These are phyloP conservation scores for Lipomyces orientalis DNA, from an alignment of 805 yeast species.

Conservation along the genomic window DNA sequence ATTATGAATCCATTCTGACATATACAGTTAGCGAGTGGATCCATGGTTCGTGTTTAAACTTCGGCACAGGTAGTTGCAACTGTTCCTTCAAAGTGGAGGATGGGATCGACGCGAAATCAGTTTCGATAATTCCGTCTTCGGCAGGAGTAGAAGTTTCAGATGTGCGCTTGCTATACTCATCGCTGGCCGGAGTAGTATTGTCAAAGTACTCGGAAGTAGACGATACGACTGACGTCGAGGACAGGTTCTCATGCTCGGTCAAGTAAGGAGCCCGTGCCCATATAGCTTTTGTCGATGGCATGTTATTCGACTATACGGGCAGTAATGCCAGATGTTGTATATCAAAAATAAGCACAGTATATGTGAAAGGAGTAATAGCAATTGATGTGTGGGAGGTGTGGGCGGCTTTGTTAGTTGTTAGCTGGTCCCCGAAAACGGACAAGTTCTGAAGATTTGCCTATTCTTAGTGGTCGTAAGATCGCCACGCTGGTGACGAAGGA, in stretches of 20 bases:
- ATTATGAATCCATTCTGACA: background rate
- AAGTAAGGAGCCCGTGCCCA: background rate
- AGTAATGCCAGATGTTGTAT: too few species aligned
- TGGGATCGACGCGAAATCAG: constrained; percentile 20
- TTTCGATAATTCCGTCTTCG: background rate
- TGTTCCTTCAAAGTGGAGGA: constrained; percentile 18
- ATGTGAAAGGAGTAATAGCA: too few species aligned
- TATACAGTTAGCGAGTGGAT: constrained; percentile 24
- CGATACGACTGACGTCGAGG: background rate
- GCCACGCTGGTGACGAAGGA: background rate
- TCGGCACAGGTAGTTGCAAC: constrained; percentile 21
- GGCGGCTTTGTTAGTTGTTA: too few species aligned
- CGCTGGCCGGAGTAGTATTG: background rate
- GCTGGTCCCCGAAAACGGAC: too few species aligned
- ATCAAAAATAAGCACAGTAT: too few species aligned
- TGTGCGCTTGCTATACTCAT: background rate
- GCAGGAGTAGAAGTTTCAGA: background rate
- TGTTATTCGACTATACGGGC: background rate
- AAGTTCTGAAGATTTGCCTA: too few species aligned
- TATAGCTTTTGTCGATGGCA: background rate
- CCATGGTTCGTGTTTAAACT: constrained; percentile 29
- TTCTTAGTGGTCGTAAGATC: background rate
- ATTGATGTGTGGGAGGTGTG: too few species aligned
- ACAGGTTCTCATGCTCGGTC: background rate
- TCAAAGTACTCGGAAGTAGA: background rate